Percentiles rank a stretch among this genome's conserved stretches.
Evolutionary conservation across 306 rosid species (phyloP).

Genomic region (Vigna unguiculata): DNA sequence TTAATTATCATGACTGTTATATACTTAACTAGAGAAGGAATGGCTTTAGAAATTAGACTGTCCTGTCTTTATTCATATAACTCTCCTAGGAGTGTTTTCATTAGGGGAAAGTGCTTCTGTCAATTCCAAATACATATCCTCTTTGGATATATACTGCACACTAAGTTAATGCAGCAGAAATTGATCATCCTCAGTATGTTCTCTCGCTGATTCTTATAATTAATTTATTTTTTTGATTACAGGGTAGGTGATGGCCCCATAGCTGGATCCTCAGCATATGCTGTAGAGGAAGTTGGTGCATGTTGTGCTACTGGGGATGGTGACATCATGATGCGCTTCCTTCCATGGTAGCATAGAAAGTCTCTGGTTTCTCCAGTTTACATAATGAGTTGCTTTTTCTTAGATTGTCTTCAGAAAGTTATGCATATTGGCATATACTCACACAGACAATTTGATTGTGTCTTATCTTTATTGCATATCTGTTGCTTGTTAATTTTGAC

Average conservation of each 20-base stretch:
- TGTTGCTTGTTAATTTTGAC: conserved; percentile 16
- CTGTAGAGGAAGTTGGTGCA: conserved; percentile 80
- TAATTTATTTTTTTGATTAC: conserved; percentile 40
- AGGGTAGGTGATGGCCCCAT: conserved; percentile 98
- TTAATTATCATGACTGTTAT: neutral
- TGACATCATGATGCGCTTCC: conserved; percentile 94
- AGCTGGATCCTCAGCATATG: conserved; percentile 87
- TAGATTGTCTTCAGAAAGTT: neutral
- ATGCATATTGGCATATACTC: neutral
- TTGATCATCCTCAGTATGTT: neutral
- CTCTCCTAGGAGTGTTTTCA: neutral
- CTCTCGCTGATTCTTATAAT: conserved; percentile 1
- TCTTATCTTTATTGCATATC: neutral
- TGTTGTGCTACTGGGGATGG: conserved; percentile 98
- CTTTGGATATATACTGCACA: neutral
- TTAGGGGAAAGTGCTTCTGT: conserved; percentile 2
- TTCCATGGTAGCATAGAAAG: conserved; percentile 70
- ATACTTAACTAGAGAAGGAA: neutral
- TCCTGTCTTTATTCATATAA: neutral
- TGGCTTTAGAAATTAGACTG: conserved; percentile 8
- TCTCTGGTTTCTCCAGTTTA: conserved; percentile 28
- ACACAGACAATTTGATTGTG: neutral
- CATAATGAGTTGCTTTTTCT: conserved; percentile 28
- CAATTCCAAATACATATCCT: neutral
- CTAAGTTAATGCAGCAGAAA: neutral